These are phyloP conservation scores for Aspergillus amoenus DNA, from an alignment of 2,329 filamentous ascomycete species.

Conservation along the genomic window DNA sequence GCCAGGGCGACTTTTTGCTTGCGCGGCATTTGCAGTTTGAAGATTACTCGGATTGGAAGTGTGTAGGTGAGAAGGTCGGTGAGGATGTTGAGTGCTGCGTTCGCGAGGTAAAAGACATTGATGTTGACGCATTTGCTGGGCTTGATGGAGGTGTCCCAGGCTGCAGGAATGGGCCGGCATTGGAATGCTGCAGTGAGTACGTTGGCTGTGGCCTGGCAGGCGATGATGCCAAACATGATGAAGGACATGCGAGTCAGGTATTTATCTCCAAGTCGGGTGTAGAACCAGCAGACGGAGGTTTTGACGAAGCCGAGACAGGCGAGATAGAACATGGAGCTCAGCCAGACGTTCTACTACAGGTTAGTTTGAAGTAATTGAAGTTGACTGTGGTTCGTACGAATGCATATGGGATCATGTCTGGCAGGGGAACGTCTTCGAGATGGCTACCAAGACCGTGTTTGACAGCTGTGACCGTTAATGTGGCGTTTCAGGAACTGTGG, in stretches of 20 bases:
- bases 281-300: slow-evolving; percentile 48
- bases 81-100: slow-evolving; percentile 60
- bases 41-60: slow-evolving; percentile 51
- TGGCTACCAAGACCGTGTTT: slow-evolving; percentile 20
- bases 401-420: slow-evolving; percentile 14
- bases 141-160: slow-evolving; percentile 36
- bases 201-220: slow-evolving; percentile 42
- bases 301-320: slow-evolving; percentile 50
- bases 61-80: slow-evolving; percentile 59
- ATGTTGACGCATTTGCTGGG: slow-evolving; percentile 48
- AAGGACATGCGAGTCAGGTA: slow-evolving; percentile 36
- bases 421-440: slow-evolving; percentile 10
- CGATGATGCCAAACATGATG: slow-evolving; percentile 43
- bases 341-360: slow-evolving; percentile 39
- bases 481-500: background rate
- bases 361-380: slow-evolving; percentile 4
- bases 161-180: slow-evolving; percentile 41
- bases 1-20: slow-evolving; percentile 50
- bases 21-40: slow-evolving; percentile 46
- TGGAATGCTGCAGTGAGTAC: slow-evolving; percentile 47
- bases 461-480: slow-evolving; percentile 12
- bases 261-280: slow-evolving; percentile 45
- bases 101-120: slow-evolving; percentile 51
- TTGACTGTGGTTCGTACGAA: background rate
- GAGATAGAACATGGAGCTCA: slow-evolving; percentile 52